A percentile compares a stretch with the other conserved stretches of the same genome.
Conservation (phyloP, 169 alveolate species). For the Plasmodium chabaudi region DNA sequence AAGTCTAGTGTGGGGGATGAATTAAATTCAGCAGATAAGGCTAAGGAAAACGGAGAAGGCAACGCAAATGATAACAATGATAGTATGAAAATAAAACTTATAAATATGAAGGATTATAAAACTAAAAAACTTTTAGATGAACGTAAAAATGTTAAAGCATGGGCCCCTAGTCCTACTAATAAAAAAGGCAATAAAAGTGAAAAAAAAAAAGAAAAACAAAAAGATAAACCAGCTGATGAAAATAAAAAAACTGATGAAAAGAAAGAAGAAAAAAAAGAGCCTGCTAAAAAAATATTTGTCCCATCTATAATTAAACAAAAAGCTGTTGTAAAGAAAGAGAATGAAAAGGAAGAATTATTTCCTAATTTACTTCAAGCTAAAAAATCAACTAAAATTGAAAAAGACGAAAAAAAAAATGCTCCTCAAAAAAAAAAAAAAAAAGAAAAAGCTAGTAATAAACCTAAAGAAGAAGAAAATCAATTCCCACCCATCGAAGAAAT, state of each 20-base stretch:
- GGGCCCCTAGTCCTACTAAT: conserved; percentile 41
- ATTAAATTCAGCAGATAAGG: neutral
- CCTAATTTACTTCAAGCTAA: conserved; percentile 63
- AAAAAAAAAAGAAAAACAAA: conserved; percentile 23
- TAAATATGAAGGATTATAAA: conserved; percentile 72
- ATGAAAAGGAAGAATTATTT: conserved; percentile 35
- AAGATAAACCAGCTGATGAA: neutral
- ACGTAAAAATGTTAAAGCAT: conserved; percentile 65
- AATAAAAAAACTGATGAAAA: neutral
- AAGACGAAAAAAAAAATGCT: conserved; percentile 58
- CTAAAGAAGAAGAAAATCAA: conserved; percentile 41
- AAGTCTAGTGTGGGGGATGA: neutral
- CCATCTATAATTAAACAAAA: conserved; percentile 35
- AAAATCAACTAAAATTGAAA: conserved; percentile 48
- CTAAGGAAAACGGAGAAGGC: conserved; percentile 29
- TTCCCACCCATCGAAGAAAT: conserved; percentile 50
- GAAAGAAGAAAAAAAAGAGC: neutral
- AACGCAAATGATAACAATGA: conserved; percentile 25
- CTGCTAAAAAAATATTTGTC: conserved; percentile 28
- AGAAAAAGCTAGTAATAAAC: conserved; percentile 35
- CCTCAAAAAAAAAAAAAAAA: conserved; percentile 57
- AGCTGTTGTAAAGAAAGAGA: conserved; percentile 13
- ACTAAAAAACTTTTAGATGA: conserved; percentile 68
- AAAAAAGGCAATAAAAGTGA: conserved; percentile 12
- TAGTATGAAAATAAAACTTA: conserved; percentile 42